phyloP scores from a whole-genome alignment of 2,329 filamentous ascomycete species.

The Neocucurbitaria cava region DNA sequence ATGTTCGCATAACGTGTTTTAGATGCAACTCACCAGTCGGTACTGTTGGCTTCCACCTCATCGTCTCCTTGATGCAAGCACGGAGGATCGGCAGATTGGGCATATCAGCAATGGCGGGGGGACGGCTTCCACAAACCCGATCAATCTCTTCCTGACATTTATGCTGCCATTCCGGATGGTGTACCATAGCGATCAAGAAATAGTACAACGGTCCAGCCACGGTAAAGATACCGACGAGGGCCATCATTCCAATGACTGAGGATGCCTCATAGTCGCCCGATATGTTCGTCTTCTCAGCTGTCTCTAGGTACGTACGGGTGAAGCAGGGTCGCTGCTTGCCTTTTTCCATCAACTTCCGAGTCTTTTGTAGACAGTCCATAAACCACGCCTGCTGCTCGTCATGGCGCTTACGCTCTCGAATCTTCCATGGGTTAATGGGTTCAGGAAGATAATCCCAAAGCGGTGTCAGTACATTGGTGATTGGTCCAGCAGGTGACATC shows the following conservation, averaged over 20 bases:
- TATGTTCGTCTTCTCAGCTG: conserved; percentile 50
- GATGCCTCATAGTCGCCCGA: conserved; percentile 49
- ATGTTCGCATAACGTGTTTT: conserved; percentile 5
- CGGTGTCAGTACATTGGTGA: conserved; percentile 64
- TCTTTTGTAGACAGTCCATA: conserved; percentile 55
- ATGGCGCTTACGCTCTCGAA: conserved; percentile 59
- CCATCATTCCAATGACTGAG: conserved; percentile 50
- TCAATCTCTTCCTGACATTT: conserved; percentile 47
- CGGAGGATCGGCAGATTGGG: conserved; percentile 54
- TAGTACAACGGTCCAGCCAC: conserved; percentile 48
- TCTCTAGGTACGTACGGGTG: conserved; percentile 43
- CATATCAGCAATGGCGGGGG: conserved; percentile 46
- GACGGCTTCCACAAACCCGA: conserved; percentile 30
- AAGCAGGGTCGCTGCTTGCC: conserved; percentile 44
- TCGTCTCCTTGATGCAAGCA: conserved; percentile 56
- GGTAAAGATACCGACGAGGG: conserved; percentile 49
- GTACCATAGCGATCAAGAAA: conserved; percentile 47
- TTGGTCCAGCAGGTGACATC: conserved; percentile 65
- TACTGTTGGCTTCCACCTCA: conserved; percentile 58
- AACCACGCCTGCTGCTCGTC: conserved; percentile 62
- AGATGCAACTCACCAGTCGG: conserved; percentile 44
- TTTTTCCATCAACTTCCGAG: conserved; percentile 42
- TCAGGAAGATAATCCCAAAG: conserved; percentile 60
- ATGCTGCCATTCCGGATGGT: conserved; percentile 46
- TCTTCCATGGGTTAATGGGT: conserved; percentile 62